These are phyloP conservation scores for Ulmus americana DNA, from an alignment of 331 rosid species.

Conservation along the genomic window DNA sequence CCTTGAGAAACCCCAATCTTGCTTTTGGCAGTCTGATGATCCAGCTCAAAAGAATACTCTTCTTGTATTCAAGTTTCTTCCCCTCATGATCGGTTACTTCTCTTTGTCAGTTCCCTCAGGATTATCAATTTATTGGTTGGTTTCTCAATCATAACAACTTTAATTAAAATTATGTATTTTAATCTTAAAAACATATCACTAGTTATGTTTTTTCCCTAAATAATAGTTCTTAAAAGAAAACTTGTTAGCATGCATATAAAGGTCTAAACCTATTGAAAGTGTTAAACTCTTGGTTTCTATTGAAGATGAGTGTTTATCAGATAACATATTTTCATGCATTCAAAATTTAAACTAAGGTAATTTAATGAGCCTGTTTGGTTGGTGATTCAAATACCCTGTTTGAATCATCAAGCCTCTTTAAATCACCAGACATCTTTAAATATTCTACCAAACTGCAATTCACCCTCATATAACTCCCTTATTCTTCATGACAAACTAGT, in stretches of 20 bases:
- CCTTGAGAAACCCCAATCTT: constrained; percentile 22
- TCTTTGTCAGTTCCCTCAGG: constrained; percentile 96
- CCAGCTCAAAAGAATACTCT: constrained; percentile 84
- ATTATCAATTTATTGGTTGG: constrained; percentile 96
- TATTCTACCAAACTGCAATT: too few relatives aligned
- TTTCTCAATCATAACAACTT: constrained; percentile 25
- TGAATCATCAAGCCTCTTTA: too few relatives aligned
- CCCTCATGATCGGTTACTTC: constrained; percentile 98
- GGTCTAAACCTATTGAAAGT: background rate
- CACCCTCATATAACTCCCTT: background rate
- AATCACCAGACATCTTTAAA: too few relatives aligned
- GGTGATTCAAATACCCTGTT: too few relatives aligned
- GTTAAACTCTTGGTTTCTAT: background rate
- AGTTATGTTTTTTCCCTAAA: background rate
- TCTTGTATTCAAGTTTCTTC: constrained; percentile 90
- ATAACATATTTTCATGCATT: background rate
- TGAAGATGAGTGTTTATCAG: background rate
- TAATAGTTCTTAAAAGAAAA: background rate
- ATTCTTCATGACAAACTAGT: background rate
- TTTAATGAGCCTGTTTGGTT: too few relatives aligned
- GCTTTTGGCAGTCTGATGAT: constrained; percentile 77
- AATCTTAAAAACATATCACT: background rate
- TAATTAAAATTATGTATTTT: background rate
- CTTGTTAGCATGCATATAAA: background rate
- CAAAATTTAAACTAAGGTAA: too few relatives aligned